Evolutionary conservation across 257 asterid genomes (phyloP).

Genomic region (Solanum habrochaites): DNA sequence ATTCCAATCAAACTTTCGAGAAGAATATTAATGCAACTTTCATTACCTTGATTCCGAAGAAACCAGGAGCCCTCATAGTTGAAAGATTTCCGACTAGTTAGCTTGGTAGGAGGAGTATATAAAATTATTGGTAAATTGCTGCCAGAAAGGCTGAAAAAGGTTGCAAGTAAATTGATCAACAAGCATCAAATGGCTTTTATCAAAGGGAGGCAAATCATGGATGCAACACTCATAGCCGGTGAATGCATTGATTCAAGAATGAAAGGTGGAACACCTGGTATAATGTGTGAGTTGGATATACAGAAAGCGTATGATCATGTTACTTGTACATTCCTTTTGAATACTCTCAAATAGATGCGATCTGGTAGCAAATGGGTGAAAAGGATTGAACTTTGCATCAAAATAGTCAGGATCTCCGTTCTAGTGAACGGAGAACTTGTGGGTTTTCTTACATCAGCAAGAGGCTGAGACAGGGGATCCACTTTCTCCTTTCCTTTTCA

Average conservation of each 20-base stretch:
- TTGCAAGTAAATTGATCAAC: not conserved
- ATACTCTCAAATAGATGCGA: not conserved
- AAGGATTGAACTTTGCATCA: not conserved
- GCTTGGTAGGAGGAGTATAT: not conserved
- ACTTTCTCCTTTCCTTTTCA: not conserved
- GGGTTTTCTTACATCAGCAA: not conserved
- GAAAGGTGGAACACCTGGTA: not conserved
- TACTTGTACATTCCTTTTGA: not conserved
- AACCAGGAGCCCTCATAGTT: not conserved
- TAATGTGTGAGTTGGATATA: not conserved
- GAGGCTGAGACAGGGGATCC: not conserved
- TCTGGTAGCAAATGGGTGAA: not conserved
- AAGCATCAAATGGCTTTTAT: not conserved
- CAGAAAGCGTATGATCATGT: not conserved
- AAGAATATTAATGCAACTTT: too few species aligned
- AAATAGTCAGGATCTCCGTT: not conserved
- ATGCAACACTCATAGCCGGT: not conserved
- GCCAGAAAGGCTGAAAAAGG: not conserved
- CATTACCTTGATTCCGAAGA: too few species aligned
- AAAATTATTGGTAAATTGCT: not conserved
- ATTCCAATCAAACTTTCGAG: too few species aligned
- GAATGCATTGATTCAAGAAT: not conserved
- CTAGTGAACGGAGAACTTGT: not conserved
- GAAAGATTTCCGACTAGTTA: not conserved
- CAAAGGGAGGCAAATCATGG: not conserved